Base-by-base conservation (phyloP, 305 asterid species). In the Fraxinus albicans region DNA sequence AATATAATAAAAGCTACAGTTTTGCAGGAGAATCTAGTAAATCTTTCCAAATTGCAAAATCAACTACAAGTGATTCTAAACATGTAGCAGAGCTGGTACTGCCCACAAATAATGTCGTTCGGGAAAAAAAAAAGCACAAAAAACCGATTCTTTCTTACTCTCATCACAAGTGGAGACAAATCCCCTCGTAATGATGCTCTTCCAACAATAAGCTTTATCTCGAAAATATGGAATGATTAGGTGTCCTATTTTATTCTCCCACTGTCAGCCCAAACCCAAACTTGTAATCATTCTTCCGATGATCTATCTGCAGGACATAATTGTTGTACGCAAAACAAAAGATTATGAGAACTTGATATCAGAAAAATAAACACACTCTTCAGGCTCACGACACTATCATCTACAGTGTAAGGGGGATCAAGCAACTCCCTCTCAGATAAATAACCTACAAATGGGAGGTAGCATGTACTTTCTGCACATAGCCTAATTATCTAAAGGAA, bases 271-370 rank as follows among this genome's bases (percentile, higher is more conserved):
- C 99, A 38, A 96, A 91, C 27, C 98, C 99, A 65, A 96, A 92
- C 89, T 96, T 96, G 94, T 94, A 94, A 80, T 96, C 99, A 79
- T 93, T 96, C 95, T 96, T 96, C 88, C 67, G 67, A 85, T 96
- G 98, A 82, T 96, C 99, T 31, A 94, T 73, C 99, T 93, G 98
- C 93, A 87, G 73, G 84, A 69, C 60, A 50, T 76, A 65, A 55
- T 76, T 6, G 74, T 69, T 17, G 35, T 29, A 79, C 60, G 50
- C 69, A 63, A 42, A 78, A 34, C 50, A 3, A 17, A 77, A 29
- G 44, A 80, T 65, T 0, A 31, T 70, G 40, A 70, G 76, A 29
- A 70, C 25, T 70, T 5, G 10, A 29, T 33, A 29, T 6, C 25
- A 29, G 40, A 70, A 31, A 70, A 31, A 31, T 13, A 15, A 10